These are phyloP conservation scores for Ogataea paradorogensis DNA, from an alignment of 805 yeast genomes.

Conservation along the genomic window DNA sequence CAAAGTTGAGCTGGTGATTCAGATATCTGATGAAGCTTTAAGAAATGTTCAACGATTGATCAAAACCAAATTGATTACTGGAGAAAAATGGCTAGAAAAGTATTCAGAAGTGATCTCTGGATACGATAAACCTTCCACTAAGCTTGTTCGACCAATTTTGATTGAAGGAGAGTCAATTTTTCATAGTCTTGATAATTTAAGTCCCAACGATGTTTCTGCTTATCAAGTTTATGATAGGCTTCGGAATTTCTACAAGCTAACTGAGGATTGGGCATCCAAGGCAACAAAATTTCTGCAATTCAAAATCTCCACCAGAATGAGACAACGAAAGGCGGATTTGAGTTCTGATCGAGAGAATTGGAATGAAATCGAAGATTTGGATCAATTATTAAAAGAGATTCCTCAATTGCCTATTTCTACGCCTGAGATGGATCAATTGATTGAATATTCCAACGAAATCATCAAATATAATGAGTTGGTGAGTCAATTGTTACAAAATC, in stretches of 20 bases:
- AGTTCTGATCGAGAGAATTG: slow-evolving; percentile 24
- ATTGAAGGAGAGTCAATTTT: slow-evolving; percentile 55
- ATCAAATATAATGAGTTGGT: slow-evolving; percentile 49
- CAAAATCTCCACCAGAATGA: slow-evolving; percentile 49
- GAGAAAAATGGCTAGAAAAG: slow-evolving; percentile 49
- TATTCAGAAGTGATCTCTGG: slow-evolving; percentile 40
- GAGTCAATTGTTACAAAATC: slow-evolving; percentile 32
- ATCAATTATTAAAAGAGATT: slow-evolving; percentile 42
- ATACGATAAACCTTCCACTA: slow-evolving; percentile 46
- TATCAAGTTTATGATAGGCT: slow-evolving; percentile 32
- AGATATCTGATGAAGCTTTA: slow-evolving; percentile 53
- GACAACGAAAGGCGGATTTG: slow-evolving; percentile 20
- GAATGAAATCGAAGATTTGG: slow-evolving; percentile 33
- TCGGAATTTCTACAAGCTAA: slow-evolving; percentile 39
- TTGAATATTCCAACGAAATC: slow-evolving; percentile 52
- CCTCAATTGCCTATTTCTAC: slow-evolving; percentile 49
- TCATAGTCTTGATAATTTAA: slow-evolving; percentile 8
- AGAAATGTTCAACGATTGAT: slow-evolving; percentile 36
- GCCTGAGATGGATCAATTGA: slow-evolving; percentile 58
- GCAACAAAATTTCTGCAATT: slow-evolving; percentile 53
- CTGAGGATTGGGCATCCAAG: slow-evolving; percentile 51
- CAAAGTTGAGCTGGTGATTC: slow-evolving; percentile 44
- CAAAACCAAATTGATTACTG: slow-evolving; percentile 42
- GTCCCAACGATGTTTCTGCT: slow-evolving; percentile 9
- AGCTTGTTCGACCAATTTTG: slow-evolving; percentile 41